A percentile compares a stretch with the other conserved stretches of the same genome.
Conservation (phyloP, 495 filamentous ascomycete species). For the Xylaria intraflava region DNA sequence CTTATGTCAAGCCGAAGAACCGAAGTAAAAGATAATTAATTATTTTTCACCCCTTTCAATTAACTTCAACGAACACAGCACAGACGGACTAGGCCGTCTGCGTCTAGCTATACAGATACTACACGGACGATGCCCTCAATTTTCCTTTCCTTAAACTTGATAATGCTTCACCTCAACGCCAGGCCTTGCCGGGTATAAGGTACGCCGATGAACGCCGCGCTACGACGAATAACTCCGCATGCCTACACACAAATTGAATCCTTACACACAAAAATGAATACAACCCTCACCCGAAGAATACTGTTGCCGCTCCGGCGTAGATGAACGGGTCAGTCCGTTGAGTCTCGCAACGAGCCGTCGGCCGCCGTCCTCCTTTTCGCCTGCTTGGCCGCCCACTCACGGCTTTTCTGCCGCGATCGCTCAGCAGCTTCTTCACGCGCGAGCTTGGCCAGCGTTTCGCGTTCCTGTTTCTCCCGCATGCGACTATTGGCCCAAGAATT, state of each 20-base stretch:
- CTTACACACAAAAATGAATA: conserved; percentile 8
- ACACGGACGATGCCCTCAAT: background rate
- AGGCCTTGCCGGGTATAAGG: conserved; percentile 3
- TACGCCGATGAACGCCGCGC: conserved; percentile 16
- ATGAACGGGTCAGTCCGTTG: conserved; percentile 1
- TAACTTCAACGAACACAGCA: background rate
- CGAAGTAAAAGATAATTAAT: background rate
- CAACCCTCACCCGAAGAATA: background rate
- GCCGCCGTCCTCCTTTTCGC: conserved; percentile 21
- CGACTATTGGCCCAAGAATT: conserved; percentile 41
- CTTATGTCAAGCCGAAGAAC: too few relatives aligned
- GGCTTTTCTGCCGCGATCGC: conserved; percentile 51
- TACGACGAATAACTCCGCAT: background rate
- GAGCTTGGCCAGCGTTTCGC: conserved; percentile 50
- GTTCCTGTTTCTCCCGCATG: conserved; percentile 46
- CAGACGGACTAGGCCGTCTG: background rate
- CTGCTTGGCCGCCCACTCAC: conserved; percentile 69
- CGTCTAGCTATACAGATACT: background rate
- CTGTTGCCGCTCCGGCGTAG: background rate
- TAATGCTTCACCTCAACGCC: background rate
- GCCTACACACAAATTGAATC: background rate
- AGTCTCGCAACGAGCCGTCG: conserved; percentile 12
- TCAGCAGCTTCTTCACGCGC: conserved; percentile 61
- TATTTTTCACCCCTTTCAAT: background rate
- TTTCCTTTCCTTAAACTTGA: background rate